These are phyloP conservation scores for Hypoxylon sp. DNA, from an alignment of 2,329 filamentous ascomycete species.

Conservation along the genomic window DNA sequence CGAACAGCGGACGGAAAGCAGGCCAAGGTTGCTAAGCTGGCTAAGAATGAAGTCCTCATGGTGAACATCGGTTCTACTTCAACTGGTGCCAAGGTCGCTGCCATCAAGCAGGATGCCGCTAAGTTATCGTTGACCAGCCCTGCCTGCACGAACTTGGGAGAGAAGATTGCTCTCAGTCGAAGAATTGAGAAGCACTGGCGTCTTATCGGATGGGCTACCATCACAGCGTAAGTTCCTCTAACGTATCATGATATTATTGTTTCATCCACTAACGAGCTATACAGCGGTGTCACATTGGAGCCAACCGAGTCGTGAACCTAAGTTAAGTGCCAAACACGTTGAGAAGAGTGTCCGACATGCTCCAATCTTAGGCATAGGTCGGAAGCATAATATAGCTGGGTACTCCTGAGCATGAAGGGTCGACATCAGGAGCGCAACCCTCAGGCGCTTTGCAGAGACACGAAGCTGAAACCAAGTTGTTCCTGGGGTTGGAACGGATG, in stretches of 20 bases:
- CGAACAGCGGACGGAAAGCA: conserved; percentile 99
- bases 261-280: conserved; percentile 46
- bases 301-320: conserved; percentile 58
- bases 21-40: conserved; percentile 97
- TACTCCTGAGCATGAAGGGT: conserved; percentile 9
- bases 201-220: conserved; percentile 54
- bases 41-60: conserved; percentile 99
- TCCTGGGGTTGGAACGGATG: conserved; percentile 5
- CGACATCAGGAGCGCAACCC: conserved; percentile 3
- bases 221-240: conserved; percentile 45
- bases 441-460: conserved; percentile 15
- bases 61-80: conserved; percentile 99
- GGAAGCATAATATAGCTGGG: conserved; percentile 11
- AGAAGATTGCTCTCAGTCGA: conserved; percentile 45
- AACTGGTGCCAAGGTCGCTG: conserved; percentile 96
- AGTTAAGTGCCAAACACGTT: neutral
- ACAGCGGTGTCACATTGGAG: conserved; percentile 69
- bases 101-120: conserved; percentile 97
- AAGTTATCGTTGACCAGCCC: conserved; percentile 94
- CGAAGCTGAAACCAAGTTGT: conserved; percentile 2
- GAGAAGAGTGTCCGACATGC: conserved; percentile 15
- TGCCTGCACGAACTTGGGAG: conserved; percentile 93
- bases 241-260: conserved; percentile 2
- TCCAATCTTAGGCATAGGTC: conserved; percentile 8
- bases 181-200: conserved; percentile 52